Percentiles rank a stretch among this genome's conserved stretches.
Evolutionary conservation across 495 filamentous ascomycete genomes (phyloP).

Genomic region (Rostrohypoxylon terebratum): DNA sequence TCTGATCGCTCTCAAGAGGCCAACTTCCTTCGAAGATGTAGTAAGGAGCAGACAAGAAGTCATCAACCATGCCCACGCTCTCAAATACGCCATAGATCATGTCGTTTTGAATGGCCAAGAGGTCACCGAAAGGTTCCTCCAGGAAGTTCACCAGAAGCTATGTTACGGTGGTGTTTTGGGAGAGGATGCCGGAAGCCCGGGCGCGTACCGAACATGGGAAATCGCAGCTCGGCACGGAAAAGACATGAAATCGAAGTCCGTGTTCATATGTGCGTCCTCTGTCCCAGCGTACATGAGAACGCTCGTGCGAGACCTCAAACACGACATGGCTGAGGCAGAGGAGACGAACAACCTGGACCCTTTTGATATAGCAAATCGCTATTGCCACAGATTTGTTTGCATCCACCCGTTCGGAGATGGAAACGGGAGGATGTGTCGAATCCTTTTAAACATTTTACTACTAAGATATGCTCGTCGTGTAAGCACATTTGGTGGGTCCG

Average conservation of each 20-base stretch:
- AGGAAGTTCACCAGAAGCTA: conserved; percentile 50
- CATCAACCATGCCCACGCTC: conserved; percentile 53
- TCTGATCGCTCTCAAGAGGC: conserved; percentile 14
- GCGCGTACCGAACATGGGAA: conserved; percentile 40
- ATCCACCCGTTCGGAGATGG: conserved; percentile 57
- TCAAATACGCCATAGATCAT: conserved; percentile 43
- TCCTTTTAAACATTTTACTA: conserved; percentile 52
- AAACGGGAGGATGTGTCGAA: conserved; percentile 54
- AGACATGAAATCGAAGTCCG: conserved; percentile 46
- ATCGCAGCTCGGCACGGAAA: conserved; percentile 42
- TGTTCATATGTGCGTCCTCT: conserved; percentile 39
- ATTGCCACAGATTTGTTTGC: conserved; percentile 50
- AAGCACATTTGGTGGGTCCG: conserved; percentile 30
- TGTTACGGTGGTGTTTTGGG: conserved; percentile 26
- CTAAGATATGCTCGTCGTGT: conserved; percentile 47
- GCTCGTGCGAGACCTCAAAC: conserved; percentile 46
- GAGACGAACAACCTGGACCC: conserved; percentile 38
- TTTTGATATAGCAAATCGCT: conserved; percentile 47
- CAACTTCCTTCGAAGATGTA: conserved; percentile 25
- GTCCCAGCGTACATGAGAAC: conserved; percentile 52
- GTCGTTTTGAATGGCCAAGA: conserved; percentile 38
- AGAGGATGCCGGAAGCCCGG: conserved; percentile 36
- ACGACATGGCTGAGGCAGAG: conserved; percentile 25
- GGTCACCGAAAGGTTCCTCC: conserved; percentile 50
- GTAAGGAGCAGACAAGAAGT: conserved; percentile 47